These are phyloP conservation scores for Globisporangium nunn DNA, from an alignment of 352 stramenopile genomes.

Conservation along the genomic window DNA sequence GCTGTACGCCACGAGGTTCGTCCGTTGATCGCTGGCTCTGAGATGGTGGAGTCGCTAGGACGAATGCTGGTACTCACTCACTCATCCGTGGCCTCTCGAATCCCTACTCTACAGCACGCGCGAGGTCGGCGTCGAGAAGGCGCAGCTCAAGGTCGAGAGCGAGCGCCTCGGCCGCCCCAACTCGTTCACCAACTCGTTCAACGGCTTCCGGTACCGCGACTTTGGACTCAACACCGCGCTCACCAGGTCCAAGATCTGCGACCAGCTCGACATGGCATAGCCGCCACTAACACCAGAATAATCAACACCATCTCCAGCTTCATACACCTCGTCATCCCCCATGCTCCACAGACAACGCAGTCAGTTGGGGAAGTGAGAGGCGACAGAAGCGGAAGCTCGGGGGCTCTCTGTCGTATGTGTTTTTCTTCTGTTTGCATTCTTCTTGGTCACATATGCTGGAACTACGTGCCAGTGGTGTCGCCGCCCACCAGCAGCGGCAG, in stretches of 20 bases:
- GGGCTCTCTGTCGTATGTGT: too few species aligned
- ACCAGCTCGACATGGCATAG: conserved; percentile 45
- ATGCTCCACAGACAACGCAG: too few species aligned
- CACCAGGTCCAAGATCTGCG: conserved; percentile 74
- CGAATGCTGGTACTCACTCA: too few species aligned
- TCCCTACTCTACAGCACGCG: conserved; percentile 22
- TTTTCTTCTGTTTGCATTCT: too few species aligned
- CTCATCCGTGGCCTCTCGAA: neutral
- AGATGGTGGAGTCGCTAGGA: too few species aligned
- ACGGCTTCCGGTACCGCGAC: conserved; percentile 79
- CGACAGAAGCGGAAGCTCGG: too few species aligned
- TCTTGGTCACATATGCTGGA: too few species aligned
- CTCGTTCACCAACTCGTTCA: conserved; percentile 80
- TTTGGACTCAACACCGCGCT: conserved; percentile 77
- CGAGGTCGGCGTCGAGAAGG: conserved; percentile 69
- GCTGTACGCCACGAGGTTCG: conserved; percentile 65
- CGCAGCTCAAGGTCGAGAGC: conserved; percentile 61
- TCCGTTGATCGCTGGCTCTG: neutral
- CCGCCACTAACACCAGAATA: neutral
- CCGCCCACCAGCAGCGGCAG: too few species aligned
- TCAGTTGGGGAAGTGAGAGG: too few species aligned
- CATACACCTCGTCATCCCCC: too few species aligned
- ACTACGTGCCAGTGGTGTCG: too few species aligned
- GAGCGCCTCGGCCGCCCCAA: conserved; percentile 59
- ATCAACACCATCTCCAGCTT: neutral